Evolutionary conservation across 2,329 filamentous ascomycete species (phyloP), one percentile per base, ranked within the genome.

Genomic region (Cordyceps pruinosa): DNA sequence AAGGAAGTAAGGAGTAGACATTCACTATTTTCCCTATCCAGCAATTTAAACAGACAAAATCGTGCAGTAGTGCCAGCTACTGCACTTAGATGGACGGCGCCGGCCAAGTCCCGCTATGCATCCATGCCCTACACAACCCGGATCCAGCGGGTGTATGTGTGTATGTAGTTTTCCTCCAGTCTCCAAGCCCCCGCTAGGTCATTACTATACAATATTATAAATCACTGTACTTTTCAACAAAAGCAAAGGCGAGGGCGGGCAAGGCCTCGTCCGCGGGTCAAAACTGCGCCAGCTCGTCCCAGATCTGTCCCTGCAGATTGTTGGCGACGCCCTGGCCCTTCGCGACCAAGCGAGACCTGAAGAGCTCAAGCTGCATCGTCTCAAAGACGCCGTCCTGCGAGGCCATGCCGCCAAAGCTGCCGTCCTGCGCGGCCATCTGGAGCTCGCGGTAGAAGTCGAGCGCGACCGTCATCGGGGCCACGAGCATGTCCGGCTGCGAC

Each of bases 401-500:
- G 4, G 66, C 37, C 52, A 55, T 55, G 13, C 77, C 61, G 65
- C 80, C 78, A 30, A 77, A 64, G 26, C 74, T 61, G 4, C 72
- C 75, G 28, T 77, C 73, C 45, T 73, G 72, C 3, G 70, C 70
- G 7, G 66, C 62, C 8, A 67, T 64, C 53, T 73, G 70, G 47
- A 75, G 68, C 7, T 70, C 70, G 25, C 66, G 67, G 61, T 75
- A 80, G 35, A 76, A 72, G n/a, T 71, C 66, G 60, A 74, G 65
- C 1, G 73, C 75, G 15, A 75, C 70, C 8, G 65, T 69, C 65
- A 80, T 69, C 4, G 77, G 76, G 12, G 70, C 70, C 9, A 71
- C 64, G 17, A 81, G 62, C 61, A 78, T 61, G 59, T 80, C 77
- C 2, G 77, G 77, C 66, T 80, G 77, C 15, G 70, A 69, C 1